A percentile compares a stretch with the other conserved stretches of the same genome.
phyloP scores from a whole-genome alignment of 345 rosid species.

The Anacardium occidentale region DNA sequence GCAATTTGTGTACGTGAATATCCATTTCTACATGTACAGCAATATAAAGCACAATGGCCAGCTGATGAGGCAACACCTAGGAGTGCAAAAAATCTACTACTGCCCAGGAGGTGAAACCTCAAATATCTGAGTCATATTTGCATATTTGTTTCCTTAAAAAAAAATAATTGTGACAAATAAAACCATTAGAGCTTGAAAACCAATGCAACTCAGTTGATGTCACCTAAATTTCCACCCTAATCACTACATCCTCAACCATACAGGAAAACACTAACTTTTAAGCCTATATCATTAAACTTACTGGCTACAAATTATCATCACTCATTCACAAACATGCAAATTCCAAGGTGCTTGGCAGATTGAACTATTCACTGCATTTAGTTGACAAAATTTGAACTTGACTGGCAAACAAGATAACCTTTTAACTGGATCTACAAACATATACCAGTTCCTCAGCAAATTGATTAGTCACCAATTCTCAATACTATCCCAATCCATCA shows the following conservation, averaged over 20 bases:
- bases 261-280: not conserved
- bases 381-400: too few relatives aligned
- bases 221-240: conserved; percentile 6
- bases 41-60: not conserved
- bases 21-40: not conserved
- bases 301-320: conserved; percentile 7
- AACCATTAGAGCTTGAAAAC: too few relatives aligned
- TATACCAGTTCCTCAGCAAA: too few relatives aligned
- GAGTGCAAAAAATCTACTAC: too few relatives aligned
- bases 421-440: too few relatives aligned
- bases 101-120: too few relatives aligned
- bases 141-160: too few relatives aligned
- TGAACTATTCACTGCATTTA: not conserved
- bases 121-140: too few relatives aligned
- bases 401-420: too few relatives aligned
- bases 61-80: conserved; percentile 4
- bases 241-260: not conserved
- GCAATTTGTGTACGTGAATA: not conserved
- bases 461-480: too few relatives aligned
- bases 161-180: too few relatives aligned
- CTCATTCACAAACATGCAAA: not conserved
- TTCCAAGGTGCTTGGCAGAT: not conserved
- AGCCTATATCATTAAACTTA: not conserved
- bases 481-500: not conserved
- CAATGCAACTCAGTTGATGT: not conserved